Evolutionary conservation across 1,139 yeast genomes (phyloP).

Genomic region (Blastobotrys illinoisensis): DNA sequence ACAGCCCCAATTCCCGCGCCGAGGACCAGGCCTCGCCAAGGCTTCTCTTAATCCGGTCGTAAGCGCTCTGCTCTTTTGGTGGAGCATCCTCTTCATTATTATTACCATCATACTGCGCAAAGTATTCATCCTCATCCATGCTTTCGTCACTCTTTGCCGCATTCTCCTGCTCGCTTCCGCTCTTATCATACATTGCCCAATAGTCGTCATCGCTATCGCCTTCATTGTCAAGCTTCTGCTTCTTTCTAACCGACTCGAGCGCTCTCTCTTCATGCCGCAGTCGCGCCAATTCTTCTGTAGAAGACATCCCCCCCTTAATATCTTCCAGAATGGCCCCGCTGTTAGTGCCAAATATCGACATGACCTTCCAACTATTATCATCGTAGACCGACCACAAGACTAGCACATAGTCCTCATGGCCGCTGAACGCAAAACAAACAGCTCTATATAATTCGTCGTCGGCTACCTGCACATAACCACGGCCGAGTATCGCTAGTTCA

Average conservation of each 20-base stretch:
- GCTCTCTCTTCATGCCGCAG: background rate
- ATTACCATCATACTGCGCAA: constrained; percentile 5
- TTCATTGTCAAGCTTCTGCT: background rate
- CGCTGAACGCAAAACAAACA: background rate
- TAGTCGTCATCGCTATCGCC: constrained; percentile 10
- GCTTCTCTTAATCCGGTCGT: background rate
- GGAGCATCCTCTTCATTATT: background rate
- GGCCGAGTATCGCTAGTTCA: background rate
- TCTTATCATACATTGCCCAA: constrained; percentile 10
- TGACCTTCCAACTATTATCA: constrained; percentile 9
- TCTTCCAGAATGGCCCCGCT: background rate
- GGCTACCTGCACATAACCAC: background rate
- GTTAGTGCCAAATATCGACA: constrained; percentile 6
- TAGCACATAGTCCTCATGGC: background rate
- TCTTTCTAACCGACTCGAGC: background rate
- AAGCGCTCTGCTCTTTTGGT: background rate
- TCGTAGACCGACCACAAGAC: background rate
- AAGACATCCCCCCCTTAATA: background rate
- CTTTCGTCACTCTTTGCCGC: background rate
- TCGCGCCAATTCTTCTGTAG: constrained; percentile 2
- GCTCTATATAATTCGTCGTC: background rate
- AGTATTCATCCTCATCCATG: constrained; percentile 8
- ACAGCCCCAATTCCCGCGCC: background rate
- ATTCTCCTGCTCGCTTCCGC: constrained; percentile 1
- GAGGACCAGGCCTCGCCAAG: background rate